Evolutionary conservation across 2,329 filamentous ascomycete genomes (phyloP).

Genomic region (Tolypocladium ophioglossoides): DNA sequence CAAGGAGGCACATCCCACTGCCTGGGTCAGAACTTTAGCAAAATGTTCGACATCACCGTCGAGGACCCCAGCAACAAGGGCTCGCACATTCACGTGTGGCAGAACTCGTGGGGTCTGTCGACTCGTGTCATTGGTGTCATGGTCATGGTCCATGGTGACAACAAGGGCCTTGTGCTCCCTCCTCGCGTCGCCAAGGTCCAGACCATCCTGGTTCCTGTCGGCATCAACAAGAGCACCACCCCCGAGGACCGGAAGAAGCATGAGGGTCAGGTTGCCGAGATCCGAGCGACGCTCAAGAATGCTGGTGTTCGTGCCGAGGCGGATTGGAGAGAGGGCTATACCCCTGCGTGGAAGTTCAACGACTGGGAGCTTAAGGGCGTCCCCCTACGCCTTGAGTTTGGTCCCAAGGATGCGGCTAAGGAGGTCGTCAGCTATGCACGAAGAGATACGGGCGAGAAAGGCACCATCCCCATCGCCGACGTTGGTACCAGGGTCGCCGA

Average conservation of each 20-base stretch:
- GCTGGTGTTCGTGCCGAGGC: constrained; percentile 68
- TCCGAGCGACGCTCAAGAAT: constrained; percentile 58
- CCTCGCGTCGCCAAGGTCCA: constrained; percentile 83
- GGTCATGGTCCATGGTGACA: constrained; percentile 96
- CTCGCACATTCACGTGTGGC: constrained; percentile 80
- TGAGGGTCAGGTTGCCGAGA: constrained; percentile 61
- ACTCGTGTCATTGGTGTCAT: constrained; percentile 97
- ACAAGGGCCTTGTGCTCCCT: constrained; percentile 89
- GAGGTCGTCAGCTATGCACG: constrained; percentile 76
- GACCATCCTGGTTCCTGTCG: constrained; percentile 80
- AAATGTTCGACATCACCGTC: constrained; percentile 98
- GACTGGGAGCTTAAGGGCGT: constrained; percentile 98
- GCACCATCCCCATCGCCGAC: constrained; percentile 64
- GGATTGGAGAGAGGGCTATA: constrained; percentile 83
- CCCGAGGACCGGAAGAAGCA: constrained; percentile 70
- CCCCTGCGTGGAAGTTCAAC: constrained; percentile 96
- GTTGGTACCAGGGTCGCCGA: constrained; percentile 63
- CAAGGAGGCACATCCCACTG: constrained; percentile 93
- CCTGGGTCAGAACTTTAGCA: constrained; percentile 95
- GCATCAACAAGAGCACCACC: constrained; percentile 78
- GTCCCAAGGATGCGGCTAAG: constrained; percentile 84
- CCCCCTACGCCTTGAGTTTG: constrained; percentile 88
- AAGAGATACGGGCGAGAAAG: constrained; percentile 79
- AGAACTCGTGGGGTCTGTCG: constrained; percentile 98
- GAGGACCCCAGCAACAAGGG: constrained; percentile 82